A percentile compares a stretch with the other conserved stretches of the same genome.
Evolutionary conservation across 108 stramenopile species (phyloP).

Genomic region (Schizochytrium sp.): DNA sequence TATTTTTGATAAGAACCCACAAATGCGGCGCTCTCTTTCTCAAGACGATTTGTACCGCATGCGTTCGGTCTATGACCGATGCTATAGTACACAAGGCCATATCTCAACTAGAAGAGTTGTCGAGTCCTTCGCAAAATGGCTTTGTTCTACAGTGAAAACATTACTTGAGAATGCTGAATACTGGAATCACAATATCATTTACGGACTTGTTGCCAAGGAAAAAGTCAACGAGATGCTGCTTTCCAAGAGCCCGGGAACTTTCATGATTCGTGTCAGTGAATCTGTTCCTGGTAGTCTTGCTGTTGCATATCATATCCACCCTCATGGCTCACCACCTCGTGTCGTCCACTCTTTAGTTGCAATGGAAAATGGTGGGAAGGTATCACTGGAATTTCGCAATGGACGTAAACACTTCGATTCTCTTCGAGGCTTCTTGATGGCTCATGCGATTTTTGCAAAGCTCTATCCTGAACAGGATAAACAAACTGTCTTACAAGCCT

Average conservation of each 20-base stretch:
- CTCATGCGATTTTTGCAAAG: background rate
- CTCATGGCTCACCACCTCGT: background rate
- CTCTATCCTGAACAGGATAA: background rate
- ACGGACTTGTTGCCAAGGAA: constrained; percentile 41
- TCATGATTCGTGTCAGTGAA: constrained; percentile 38
- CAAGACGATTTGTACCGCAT: background rate
- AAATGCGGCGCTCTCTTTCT: background rate
- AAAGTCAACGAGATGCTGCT: constrained; percentile 27
- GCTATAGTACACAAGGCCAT: background rate
- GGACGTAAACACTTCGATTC: constrained; percentile 19
- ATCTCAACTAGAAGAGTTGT: background rate
- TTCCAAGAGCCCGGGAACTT: background rate
- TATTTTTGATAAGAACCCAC: background rate
- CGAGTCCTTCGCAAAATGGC: constrained; percentile 1
- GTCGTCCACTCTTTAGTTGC: constrained; percentile 11
- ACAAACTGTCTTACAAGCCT: background rate
- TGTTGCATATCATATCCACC: background rate
- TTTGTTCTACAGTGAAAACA: background rate
- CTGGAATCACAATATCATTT: constrained; percentile 45
- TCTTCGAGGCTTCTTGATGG: background rate
- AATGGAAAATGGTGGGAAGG: background rate
- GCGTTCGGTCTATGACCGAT: background rate
- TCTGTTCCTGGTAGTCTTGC: constrained; percentile 33
- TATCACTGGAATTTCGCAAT: background rate
- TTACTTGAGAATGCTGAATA: background rate